Base-by-base conservation (phyloP, 176 grass and related monocot species). In the Triticum monococcum region DNA sequence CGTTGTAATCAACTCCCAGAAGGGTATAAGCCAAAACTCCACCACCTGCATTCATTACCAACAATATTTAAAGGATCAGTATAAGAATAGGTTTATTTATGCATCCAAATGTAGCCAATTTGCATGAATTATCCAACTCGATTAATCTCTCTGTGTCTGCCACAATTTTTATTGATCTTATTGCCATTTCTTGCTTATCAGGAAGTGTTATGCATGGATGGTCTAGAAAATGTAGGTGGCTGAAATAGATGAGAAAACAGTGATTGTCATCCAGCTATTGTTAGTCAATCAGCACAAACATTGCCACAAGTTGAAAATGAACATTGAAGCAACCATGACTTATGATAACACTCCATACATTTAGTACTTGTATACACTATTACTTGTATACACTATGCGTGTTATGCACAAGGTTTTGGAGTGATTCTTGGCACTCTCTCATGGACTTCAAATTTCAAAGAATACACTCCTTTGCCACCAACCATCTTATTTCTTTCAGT, bases 21-120 rank as follows among this genome's bases (percentile, higher is more conserved):
- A 98, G 91, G 61, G 96, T 98, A 64, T 98, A 98, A 43, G 93
- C 96, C 85, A 98, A 80, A 10, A 98, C 93, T 75, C 96, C 96
- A 40, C 96, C 96, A 92, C 93, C 96, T 98, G 89, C 78, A 83
- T 85, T 72, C 16, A 79, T 81, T 38, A 64, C 72, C 26, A 66
- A 35, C 36, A 57, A 35, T 35, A 28, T 25, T 33, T 28, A 30
- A 31, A 67, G 3, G 5, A 46, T 69, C 9, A 35, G 83, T 84
- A 30, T 26, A 50, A 52, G 50, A 45, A 24, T 45, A 36, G 2
- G 24, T 12, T 14, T 7, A 50, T 25, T 60, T 30, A 79, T 20
- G 63, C 17, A 83, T 69, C 45, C 48, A 69, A 71, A 9, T 40
- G 36, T 37, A 72, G 22, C 36, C 36, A 41, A 36, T 72, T 72